Percentiles rank a stretch among this genome's conserved stretches.
phyloP scores from a whole-genome alignment of 441 rosid species.

The Arabidopsis hybrid region DNA sequence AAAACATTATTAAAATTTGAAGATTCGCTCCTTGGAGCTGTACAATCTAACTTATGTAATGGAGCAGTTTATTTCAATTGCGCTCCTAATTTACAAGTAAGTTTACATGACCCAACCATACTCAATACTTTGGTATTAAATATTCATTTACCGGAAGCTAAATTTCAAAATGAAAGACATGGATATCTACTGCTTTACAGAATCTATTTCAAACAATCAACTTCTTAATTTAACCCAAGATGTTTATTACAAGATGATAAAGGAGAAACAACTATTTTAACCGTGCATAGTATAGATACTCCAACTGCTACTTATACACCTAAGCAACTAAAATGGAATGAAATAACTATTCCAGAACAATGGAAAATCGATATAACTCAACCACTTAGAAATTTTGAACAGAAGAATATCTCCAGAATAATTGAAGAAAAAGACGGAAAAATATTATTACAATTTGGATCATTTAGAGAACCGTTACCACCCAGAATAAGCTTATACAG shows the following conservation, averaged over 20 bases:
- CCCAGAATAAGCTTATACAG: background rate
- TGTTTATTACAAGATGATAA: conserved; percentile 5
- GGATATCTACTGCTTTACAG: background rate
- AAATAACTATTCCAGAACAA: background rate
- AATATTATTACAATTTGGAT: background rate
- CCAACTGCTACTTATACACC: background rate
- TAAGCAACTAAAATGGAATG: background rate
- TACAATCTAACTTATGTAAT: background rate
- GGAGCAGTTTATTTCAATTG: background rate
- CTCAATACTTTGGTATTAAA: background rate
- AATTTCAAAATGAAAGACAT: background rate
- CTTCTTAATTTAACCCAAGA: background rate
- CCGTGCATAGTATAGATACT: background rate
- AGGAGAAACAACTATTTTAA: background rate
- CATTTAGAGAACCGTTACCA: background rate
- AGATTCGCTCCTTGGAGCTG: background rate
- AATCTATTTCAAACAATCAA: background rate
- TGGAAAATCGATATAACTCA: background rate
- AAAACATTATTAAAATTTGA: no score
- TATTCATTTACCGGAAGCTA: background rate
- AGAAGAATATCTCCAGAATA: background rate
- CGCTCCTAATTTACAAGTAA: background rate
- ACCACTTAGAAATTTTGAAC: background rate
- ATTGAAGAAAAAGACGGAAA: background rate
- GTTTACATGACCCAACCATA: background rate